Evolutionary conservation across 805 yeast species (phyloP), one percentile per base, ranked within the genome.

Genomic region (Metschnikowia gelsemii): DNA sequence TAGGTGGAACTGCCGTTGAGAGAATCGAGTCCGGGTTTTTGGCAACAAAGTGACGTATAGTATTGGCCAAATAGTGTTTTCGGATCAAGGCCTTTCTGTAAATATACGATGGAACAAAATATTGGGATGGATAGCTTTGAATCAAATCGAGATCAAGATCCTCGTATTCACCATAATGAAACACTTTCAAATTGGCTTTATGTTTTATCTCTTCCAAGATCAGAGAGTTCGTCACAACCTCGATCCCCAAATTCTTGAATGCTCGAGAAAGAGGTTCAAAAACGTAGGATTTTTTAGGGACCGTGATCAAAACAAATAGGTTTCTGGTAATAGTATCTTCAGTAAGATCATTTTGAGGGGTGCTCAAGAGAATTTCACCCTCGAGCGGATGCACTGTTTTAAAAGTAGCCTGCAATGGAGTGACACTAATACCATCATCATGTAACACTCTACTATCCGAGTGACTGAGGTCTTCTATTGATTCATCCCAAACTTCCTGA

Each of bases 111-210:
- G 90, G 87, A 2, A 85, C 71, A 40, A 79, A 66, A 60, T 89
- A 90, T 20, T 68, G 64, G 2, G 51, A 39, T 0, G 74, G 68
- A 18, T 68, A 59, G 14, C 61, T 42, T 54, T 69, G 66, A 24
- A 83, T 54, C 45, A 75, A 61, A 52, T 90, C 97, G 56, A 89
- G 76, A 55, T 90, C 86, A 17, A 89, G 63, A 35, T 85, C 88
- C 58, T 91, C 99, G 60, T 91, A 91, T 40, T 91, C 98, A 14
- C 88, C 90, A 59, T 80, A 89, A 45, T 88, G 96, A 53, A 87
- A 80, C 0, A 79, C 61, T 46, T 71, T 76, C 0, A 45, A 46
- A 2, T 47, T 46, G 2, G 46, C 38, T 6, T 50, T 37, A 2
- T 43, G 28, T 2, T 52, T 34, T 13, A 59, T 40, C 12, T 50